These are phyloP conservation scores for Setaria italica DNA, from an alignment of 202 grass and related monocot genomes.

Conservation along the genomic window DNA sequence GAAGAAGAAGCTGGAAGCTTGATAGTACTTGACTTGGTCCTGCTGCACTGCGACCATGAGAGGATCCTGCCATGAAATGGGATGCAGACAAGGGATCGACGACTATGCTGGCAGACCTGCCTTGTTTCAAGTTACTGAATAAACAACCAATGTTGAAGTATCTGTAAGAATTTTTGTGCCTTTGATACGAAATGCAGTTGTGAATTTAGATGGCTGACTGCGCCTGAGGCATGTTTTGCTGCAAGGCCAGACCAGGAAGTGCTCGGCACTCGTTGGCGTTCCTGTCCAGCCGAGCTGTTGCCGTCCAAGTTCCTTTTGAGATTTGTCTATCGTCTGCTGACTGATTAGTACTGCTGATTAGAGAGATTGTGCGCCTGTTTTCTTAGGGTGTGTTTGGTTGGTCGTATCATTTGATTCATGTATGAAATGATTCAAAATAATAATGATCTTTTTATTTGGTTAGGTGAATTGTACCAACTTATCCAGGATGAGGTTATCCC, in stretches of 20 bases:
- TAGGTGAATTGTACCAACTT: too few species aligned
- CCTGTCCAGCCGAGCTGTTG: background rate
- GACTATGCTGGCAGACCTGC: background rate
- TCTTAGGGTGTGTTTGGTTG: too few species aligned
- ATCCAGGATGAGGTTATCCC: too few species aligned
- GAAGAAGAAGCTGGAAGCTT: constrained; percentile 46
- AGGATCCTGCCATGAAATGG: background rate
- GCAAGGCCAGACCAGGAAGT: constrained; percentile 1
- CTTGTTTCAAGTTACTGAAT: constrained; percentile 18
- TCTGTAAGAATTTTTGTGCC: constrained; percentile 11
- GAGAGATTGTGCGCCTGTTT: background rate
- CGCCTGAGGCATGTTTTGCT: background rate
- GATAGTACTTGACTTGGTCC: background rate
- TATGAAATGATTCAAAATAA: too few species aligned
- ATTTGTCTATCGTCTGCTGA: background rate
- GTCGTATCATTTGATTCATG: too few species aligned
- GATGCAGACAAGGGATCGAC: background rate
- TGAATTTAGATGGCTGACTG: background rate
- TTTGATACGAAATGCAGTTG: constrained; percentile 11
- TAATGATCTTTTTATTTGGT: too few species aligned
- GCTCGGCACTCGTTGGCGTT: background rate
- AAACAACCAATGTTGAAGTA: constrained; percentile 31
- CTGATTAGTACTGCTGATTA: background rate
- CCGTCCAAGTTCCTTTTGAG: background rate
- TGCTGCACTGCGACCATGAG: background rate